Evolutionary conservation across 2,329 filamentous ascomycete genomes (phyloP).

Genomic region (Neonectria hederae): DNA sequence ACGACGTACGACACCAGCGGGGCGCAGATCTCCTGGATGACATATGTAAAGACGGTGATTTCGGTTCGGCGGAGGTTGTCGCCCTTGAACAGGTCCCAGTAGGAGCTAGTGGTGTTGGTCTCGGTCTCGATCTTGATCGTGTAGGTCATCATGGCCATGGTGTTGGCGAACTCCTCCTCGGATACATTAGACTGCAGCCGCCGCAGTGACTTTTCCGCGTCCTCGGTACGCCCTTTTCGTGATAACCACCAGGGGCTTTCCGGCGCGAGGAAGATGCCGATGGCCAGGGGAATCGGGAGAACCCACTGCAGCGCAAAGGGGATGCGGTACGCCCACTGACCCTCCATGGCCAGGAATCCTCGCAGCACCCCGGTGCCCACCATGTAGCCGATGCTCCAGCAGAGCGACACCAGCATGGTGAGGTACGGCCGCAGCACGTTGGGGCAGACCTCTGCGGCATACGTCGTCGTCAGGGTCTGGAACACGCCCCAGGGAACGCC

Average conservation of each 20-base stretch:
- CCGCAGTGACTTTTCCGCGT: constrained; percentile 50
- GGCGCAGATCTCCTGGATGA: constrained; percentile 30
- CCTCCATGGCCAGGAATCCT: constrained; percentile 49
- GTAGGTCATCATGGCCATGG: constrained; percentile 52
- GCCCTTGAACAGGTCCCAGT: constrained; percentile 27
- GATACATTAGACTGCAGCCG: constrained; percentile 49
- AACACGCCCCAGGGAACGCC: constrained; percentile 59
- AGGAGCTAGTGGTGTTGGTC: constrained; percentile 21
- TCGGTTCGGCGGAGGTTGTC: constrained; percentile 30
- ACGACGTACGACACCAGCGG: constrained; percentile 26
- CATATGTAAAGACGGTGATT: constrained; percentile 26
- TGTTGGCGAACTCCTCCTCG: constrained; percentile 53
- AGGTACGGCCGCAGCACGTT: constrained; percentile 58
- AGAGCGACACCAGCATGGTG: constrained; percentile 58
- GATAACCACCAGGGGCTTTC: constrained; percentile 62
- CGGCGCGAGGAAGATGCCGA: constrained; percentile 57
- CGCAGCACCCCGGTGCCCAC: constrained; percentile 53
- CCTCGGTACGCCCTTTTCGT: constrained; percentile 50
- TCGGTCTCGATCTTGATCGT: constrained; percentile 30
- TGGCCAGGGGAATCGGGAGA: constrained; percentile 55
- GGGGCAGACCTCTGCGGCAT: constrained; percentile 58
- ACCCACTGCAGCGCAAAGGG: constrained; percentile 60
- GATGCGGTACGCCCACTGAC: constrained; percentile 58
- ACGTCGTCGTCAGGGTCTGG: constrained; percentile 57
- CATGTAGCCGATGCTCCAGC: constrained; percentile 60